Percentiles rank a stretch among this genome's conserved stretches.
These are phyloP conservation scores for Sporopachydermia cereana DNA, from an alignment of 1,139 yeast species.

Conservation along the genomic window DNA sequence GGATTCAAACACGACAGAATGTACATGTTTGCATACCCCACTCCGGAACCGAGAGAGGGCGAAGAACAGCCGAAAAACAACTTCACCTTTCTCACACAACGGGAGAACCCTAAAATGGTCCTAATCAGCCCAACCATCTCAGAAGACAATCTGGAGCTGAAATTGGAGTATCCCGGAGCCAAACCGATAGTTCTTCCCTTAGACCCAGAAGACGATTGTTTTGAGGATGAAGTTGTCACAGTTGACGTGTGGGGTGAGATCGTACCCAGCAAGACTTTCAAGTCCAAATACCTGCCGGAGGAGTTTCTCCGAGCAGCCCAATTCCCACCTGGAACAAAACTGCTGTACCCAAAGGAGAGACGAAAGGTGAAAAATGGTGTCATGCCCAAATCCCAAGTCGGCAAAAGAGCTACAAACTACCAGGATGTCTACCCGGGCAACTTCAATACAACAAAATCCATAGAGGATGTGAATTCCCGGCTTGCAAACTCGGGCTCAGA, in stretches of 20 bases:
- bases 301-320: constrained; percentile 16
- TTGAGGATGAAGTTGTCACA: constrained; percentile 18
- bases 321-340: constrained; percentile 16
- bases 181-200: constrained; percentile 16
- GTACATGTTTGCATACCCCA: constrained; percentile 25
- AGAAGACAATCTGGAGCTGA: constrained; percentile 13
- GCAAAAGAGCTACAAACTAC: constrained; percentile 21
- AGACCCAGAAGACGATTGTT: constrained; percentile 12
- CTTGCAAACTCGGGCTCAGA: constrained; percentile 16
- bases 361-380: constrained; percentile 23
- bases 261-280: constrained; percentile 17
- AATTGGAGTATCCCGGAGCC: constrained; percentile 19
- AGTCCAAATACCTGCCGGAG: constrained; percentile 15
- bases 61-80: constrained; percentile 8
- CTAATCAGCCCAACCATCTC: constrained; percentile 21
- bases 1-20: constrained; percentile 34
- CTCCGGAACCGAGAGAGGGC: constrained; percentile 15
- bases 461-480: constrained; percentile 21
- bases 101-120: constrained; percentile 24
- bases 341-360: constrained; percentile 24
- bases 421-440: constrained; percentile 36
- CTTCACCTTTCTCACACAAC: constrained; percentile 25
- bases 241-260: constrained; percentile 20
- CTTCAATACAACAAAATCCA: constrained; percentile 25
- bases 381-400: constrained; percentile 12